Evolutionary conservation across 1,284 basidiomycete species (phyloP), one percentile per base, ranked within the genome.

Genomic region (Tetrapyrgos nigripes): DNA sequence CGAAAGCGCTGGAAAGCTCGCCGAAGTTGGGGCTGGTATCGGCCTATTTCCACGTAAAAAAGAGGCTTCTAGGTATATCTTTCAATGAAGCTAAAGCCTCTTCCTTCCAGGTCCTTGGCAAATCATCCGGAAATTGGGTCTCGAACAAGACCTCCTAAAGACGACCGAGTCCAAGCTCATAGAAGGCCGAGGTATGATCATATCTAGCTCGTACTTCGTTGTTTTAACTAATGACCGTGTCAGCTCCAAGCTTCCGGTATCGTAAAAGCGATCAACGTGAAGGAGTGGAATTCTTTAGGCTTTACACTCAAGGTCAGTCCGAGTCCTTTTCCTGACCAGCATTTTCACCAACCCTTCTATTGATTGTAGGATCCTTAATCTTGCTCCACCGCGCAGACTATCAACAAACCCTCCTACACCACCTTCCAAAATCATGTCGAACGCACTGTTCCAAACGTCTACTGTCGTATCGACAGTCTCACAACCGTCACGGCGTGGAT

Each of bases 381-480:
- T 70, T 75, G 21, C 78, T 83, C 61, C 83, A 83, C 68, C 77
- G 83, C 3, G 76, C 81, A 31, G 81, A 84, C 62, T 82, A 84
- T 62, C 81, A 84, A 55, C 72, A 73, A 47, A 78, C 76, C 0
- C 75, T 85, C 55, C 73, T 84, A 13, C 65, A 71, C 50, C 76
- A 73, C 52, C 70, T 85, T 17, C 76, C 78, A 4, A 62, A 73
- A 43, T 67, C 75, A 11, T 77, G 73, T 60, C 69, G 68, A 40
- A 74, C 78, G 8, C 74, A 78, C 52, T 80, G 79, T 66, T 76
- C 73, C 11, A 85, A 83, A 67, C 80, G 83, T 6, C 72, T 84
- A 51, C 70, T 70, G 51, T 79, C 79, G 21, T 86, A 83, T 65
- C 67, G 63, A 1, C 79, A 82, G 63, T 68, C 66, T 52, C 31